Evolutionary conservation across 495 filamentous ascomycete species (phyloP).

Genomic region (Parmelia sp.): DNA sequence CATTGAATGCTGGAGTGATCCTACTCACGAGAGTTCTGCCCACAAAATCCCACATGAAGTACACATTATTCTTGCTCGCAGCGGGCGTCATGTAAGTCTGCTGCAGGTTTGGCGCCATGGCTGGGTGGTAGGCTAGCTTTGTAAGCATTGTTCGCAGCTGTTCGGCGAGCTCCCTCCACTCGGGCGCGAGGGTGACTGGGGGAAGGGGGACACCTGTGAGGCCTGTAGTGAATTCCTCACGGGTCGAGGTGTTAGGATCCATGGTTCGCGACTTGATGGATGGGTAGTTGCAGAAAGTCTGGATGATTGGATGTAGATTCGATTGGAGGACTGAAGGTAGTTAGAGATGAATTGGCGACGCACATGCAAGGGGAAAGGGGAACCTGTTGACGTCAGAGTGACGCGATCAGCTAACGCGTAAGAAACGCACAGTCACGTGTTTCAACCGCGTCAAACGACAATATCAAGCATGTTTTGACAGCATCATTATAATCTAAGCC

Average conservation of each 20-base stretch:
- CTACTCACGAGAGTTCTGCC: slow-evolving; percentile 26
- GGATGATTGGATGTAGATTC: not conserved
- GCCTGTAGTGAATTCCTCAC: slow-evolving; percentile 22
- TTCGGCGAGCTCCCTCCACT: slow-evolving; percentile 20
- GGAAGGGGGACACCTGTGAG: slow-evolving; percentile 9
- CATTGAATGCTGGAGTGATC: not conserved
- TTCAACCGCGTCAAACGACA: no score
- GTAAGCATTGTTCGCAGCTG: slow-evolving; percentile 21
- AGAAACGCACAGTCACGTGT: not conserved
- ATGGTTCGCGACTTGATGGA: slow-evolving; percentile 6
- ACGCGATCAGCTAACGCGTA: not conserved
- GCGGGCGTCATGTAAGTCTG: slow-evolving; percentile 35
- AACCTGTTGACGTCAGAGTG: not conserved
- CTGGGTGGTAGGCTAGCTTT: slow-evolving; percentile 32
- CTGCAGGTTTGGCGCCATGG: slow-evolving; percentile 33
- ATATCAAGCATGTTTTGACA: no score
- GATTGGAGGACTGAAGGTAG: not conserved
- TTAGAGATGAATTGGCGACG: not conserved
- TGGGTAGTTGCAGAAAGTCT: not conserved
- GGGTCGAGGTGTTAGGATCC: slow-evolving; percentile 26
- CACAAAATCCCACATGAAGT: slow-evolving; percentile 37
- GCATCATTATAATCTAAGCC: no score
- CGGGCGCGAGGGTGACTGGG: slow-evolving; percentile 11
- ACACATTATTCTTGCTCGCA: slow-evolving; percentile 32
- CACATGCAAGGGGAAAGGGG: not conserved